Base-by-base conservation (phyloP, 2,329 filamentous ascomycete species). In the Scedosporium boydii region DNA sequence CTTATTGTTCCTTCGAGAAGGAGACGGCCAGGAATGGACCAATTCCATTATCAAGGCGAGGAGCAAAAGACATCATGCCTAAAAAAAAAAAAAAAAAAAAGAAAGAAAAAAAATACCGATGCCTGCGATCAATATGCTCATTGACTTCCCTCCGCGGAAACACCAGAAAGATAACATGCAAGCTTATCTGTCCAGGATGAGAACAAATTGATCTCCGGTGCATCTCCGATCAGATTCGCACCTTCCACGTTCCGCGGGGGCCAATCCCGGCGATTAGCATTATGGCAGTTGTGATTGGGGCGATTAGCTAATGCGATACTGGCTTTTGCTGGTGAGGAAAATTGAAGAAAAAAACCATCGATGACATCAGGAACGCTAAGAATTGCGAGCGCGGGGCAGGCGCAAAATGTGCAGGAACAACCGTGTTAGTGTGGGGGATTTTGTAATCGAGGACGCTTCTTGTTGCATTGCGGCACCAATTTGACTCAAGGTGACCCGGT, bases 361-460 rank as follows among this genome's bases (percentile, higher is more conserved):
- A 60, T 60, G 58, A 60, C 44, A 51, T 60, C 58, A 60, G 27
- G 58, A 10, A 53, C 58, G 26, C 58, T 60, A 60, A 42, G 23
- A 29, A 60, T 60, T 60, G 58, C 58, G 58, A 60, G 27, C 58
- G 44, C 58, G 58, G 58, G 48, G 58, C 38, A 44, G 55, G 29
- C n/a, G 23, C 26, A 51, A 58, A 42, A 41, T 58, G 38, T 58
- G 7, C 14, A 21, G 42, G 27, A 38, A 18, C 29, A 7, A 18
- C n/a, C 23, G 3, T 18, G 12, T 58, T 38, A 26, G 44, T 18
- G 42, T 18, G 23, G 12, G 18, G 42, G 7, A 34, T n/a, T 60
- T 60, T 34, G 27, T 60, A 44, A 60, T 60, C 29, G 6, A 9
- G 6, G 6, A 34, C 29, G 29, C 29, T 34, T 10, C 29, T 34